phyloP scores from a whole-genome alignment of 2,329 filamentous ascomycete genomes.

The Rhytidhysteron rufulum region DNA sequence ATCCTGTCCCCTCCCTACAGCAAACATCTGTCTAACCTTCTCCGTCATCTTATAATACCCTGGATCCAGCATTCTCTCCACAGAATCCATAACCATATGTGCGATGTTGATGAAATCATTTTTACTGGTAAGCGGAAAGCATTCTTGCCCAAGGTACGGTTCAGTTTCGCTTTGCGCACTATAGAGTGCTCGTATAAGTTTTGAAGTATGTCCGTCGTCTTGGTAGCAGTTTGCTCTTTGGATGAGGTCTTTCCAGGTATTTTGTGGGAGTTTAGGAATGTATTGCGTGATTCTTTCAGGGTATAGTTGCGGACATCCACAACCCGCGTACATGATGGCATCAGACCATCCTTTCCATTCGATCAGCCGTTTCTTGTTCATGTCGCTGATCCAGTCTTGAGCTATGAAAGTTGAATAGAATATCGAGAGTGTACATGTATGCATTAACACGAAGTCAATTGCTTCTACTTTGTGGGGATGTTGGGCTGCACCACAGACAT shows the following conservation, averaged over 20 bases:
- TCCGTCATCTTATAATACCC: neutral
- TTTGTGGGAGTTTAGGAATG: constrained; percentile 2
- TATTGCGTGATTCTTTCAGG: constrained; percentile 4
- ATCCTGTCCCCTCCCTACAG: too few species aligned
- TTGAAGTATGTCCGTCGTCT: constrained; percentile 77
- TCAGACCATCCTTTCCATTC: constrained; percentile 62
- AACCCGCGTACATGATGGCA: constrained; percentile 8
- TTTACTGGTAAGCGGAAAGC: constrained; percentile 49
- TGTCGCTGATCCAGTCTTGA: constrained; percentile 56
- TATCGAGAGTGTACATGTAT: constrained; percentile 68
- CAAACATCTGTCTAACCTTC: too few species aligned
- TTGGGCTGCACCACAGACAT: constrained; percentile 57
- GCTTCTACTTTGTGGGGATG: constrained; percentile 50
- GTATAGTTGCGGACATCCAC: constrained; percentile 7
- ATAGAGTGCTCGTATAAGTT: constrained; percentile 65
- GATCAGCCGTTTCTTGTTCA: constrained; percentile 63
- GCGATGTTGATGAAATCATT: constrained; percentile 56
- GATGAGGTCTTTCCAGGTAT: neutral
- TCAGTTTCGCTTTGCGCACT: constrained; percentile 52
- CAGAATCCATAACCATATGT: constrained; percentile 58
- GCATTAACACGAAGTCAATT: constrained; percentile 77
- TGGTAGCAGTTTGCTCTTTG: constrained; percentile 14
- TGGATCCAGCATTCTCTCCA: constrained; percentile 36
- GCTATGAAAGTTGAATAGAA: constrained; percentile 62
- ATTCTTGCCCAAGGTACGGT: too few species aligned